These are phyloP conservation scores for Heliamphora exappendiculata DNA, from an alignment of 148 eudicot genomes.

Conservation along the genomic window DNA sequence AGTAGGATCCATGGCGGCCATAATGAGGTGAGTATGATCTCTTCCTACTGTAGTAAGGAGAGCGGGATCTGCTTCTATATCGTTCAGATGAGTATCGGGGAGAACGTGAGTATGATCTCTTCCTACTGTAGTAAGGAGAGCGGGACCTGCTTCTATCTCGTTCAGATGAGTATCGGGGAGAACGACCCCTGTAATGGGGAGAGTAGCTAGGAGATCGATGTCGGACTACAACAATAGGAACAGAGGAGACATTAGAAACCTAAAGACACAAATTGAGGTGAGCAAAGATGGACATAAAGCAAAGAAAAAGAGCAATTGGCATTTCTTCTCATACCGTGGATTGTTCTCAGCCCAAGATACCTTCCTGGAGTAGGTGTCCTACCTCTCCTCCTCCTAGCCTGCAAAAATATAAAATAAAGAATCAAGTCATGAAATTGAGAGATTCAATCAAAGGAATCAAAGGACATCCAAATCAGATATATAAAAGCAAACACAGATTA, in stretches of 20 bases:
- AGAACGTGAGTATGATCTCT: too few relatives aligned
- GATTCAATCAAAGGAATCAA: not conserved
- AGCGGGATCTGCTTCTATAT: too few relatives aligned
- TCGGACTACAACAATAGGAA: conserved; percentile 31
- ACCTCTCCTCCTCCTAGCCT: conserved; percentile 87
- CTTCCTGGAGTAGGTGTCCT: conserved; percentile 96
- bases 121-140: conserved; percentile 40
- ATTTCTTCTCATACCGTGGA: conserved; percentile 54
- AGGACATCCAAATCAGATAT: not conserved
- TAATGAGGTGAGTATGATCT: too few relatives aligned
- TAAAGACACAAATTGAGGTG: too few relatives aligned
- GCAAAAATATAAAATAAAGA: conserved; percentile 14
- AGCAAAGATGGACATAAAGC: too few relatives aligned
- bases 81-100: conserved; percentile 56
- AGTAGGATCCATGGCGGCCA: too few relatives aligned
- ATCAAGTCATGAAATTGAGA: not conserved
- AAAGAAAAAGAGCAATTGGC: not conserved
- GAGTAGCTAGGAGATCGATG: conserved; percentile 50
- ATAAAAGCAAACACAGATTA: not conserved
- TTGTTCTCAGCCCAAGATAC: conserved; percentile 69
- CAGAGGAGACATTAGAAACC: not conserved
- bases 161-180: conserved; percentile 57
- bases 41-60: conserved; percentile 26
- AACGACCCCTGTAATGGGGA: conserved; percentile 33
- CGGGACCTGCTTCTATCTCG: conserved; percentile 37